phyloP scores from a whole-genome alignment of 2,329 filamentous ascomycete genomes.

The Stagonosporopsis tanaceti region DNA sequence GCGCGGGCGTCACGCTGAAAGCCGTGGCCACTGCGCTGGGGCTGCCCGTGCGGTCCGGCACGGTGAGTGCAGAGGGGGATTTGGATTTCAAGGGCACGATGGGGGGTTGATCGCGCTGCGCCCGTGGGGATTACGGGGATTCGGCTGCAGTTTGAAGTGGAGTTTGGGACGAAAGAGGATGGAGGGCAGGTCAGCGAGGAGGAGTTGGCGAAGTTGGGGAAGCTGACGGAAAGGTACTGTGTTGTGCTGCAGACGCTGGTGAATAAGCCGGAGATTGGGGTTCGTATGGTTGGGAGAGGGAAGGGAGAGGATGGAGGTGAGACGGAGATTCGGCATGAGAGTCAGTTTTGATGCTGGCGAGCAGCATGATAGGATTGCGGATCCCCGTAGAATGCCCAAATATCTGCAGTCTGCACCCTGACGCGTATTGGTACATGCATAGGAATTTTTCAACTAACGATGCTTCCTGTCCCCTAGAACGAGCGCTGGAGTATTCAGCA shows the following conservation, averaged over 20 bases:
- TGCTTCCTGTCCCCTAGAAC: too few relatives aligned
- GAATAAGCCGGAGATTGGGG: conserved; percentile 41
- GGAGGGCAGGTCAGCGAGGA: conserved; percentile 51
- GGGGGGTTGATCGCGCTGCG: conserved; percentile 57
- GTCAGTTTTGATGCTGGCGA: conserved; percentile 5
- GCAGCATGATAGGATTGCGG: neutral
- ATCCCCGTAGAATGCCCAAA: too few relatives aligned
- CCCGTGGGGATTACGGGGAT: conserved; percentile 60
- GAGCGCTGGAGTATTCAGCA: too few relatives aligned
- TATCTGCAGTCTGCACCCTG: neutral
- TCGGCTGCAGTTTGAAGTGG: conserved; percentile 54
- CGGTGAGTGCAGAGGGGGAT: conserved; percentile 56
- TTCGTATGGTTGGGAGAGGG: conserved; percentile 34
- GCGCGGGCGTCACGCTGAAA: conserved; percentile 60
- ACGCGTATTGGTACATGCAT: too few relatives aligned
- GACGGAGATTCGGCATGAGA: conserved; percentile 27
- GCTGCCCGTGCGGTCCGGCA: conserved; percentile 54
- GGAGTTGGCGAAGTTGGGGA: conserved; percentile 56
- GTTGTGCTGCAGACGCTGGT: conserved; percentile 50
- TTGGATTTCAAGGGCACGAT: conserved; percentile 60
- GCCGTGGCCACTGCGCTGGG: conserved; percentile 59
- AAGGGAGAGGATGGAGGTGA: conserved; percentile 28
- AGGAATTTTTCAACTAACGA: too few relatives aligned
- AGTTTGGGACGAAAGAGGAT: conserved; percentile 45
- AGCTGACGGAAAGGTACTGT: conserved; percentile 60